phyloP scores from a whole-genome alignment of 257 asterid species.

The Solanum chaucha region DNA sequence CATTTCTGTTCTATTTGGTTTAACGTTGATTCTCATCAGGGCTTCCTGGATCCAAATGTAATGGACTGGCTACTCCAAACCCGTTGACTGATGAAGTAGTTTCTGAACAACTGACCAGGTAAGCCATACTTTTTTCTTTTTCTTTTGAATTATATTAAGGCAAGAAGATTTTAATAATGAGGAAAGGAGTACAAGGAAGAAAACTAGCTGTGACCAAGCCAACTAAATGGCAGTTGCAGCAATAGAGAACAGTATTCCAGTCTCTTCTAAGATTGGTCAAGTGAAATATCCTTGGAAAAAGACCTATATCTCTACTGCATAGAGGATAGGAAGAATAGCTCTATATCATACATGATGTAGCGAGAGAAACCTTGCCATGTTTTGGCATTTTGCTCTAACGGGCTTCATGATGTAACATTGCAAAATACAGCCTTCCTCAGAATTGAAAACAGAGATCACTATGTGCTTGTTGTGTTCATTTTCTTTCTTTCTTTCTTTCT shows the following conservation, averaged over 20 bases:
- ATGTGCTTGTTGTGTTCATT: neutral
- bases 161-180: neutral
- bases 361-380: neutral
- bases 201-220: neutral
- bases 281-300: neutral
- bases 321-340: neutral
- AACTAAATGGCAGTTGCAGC: neutral
- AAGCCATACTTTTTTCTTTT: neutral
- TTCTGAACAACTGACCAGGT: slow-evolving; percentile 97
- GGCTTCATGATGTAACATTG: neutral
- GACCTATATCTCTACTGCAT: neutral
- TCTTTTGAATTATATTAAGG: neutral
- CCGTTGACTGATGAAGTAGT: slow-evolving; percentile 79
- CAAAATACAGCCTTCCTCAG: neutral
- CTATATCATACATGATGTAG: neutral
- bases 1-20: neutral
- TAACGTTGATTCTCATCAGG: neutral
- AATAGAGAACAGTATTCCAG: neutral
- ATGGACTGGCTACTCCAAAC: slow-evolving; percentile 21
- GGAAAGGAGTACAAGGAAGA: neutral
- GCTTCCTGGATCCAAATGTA: slow-evolving; percentile 16
- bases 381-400: neutral
- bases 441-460: neutral
- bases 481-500: neutral
- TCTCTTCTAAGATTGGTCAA: neutral